A percentile compares a stretch with the other conserved stretches of the same genome.
phyloP scores from a whole-genome alignment of 2,329 filamentous ascomycete species.

The Fusarium lyarnte region DNA sequence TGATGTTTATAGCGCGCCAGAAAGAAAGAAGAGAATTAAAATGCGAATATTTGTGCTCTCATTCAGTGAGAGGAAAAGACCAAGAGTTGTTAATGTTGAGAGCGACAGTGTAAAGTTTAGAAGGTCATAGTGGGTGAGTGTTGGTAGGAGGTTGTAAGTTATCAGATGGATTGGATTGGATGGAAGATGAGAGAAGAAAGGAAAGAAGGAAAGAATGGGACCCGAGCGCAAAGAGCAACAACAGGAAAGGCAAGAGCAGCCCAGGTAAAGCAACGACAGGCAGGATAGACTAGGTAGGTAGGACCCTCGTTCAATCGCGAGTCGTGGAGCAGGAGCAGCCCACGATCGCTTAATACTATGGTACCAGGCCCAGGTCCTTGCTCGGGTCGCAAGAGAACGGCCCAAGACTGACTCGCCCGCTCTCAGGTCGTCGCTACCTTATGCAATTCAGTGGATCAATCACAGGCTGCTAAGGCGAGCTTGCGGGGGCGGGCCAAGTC shows the following conservation, averaged over 20 bases:
- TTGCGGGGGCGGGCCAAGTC: slow-evolving; percentile 44
- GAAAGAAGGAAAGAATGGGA: slow-evolving; percentile 31
- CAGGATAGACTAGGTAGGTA: not conserved
- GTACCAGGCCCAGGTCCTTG: not conserved
- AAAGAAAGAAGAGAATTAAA: not conserved
- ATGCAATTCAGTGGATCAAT: slow-evolving; percentile 29
- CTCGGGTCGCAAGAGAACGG: not conserved
- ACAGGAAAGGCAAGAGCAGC: not conserved
- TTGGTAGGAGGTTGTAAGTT: not conserved
- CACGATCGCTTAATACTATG: slow-evolving; percentile 41
- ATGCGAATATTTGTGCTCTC: not conserved
- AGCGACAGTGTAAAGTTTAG: slow-evolving; percentile 13
- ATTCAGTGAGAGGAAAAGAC: not conserved
- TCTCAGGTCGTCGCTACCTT: slow-evolving; percentile 1
- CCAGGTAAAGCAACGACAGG: not conserved
- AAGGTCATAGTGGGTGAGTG: not conserved
- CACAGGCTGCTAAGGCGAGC: slow-evolving; percentile 24
- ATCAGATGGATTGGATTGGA: slow-evolving; percentile 2
- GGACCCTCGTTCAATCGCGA: slow-evolving; percentile 3
- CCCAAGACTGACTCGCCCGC: slow-evolving; percentile 34
- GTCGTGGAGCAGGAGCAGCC: slow-evolving; percentile 27
- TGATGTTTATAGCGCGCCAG: not conserved
- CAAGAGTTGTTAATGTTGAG: not conserved
- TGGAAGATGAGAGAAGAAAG: slow-evolving; percentile 9
- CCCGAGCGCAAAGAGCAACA: not conserved